Conservation (phyloP, 2,329 filamentous ascomycete species). For the Pyrenochaeta sp. region DNA sequence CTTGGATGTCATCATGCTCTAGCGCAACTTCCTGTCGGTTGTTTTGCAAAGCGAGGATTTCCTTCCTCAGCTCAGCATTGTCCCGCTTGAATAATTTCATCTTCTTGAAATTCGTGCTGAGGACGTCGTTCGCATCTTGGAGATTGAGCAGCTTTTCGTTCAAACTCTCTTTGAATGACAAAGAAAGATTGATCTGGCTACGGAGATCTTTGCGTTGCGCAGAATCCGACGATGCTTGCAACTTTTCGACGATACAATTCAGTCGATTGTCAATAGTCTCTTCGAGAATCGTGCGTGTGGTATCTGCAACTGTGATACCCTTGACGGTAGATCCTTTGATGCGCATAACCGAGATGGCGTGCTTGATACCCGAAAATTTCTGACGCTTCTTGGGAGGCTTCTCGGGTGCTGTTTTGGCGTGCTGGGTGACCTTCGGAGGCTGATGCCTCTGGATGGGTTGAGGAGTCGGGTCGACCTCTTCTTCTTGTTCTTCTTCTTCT, state of each 20-base stretch:
- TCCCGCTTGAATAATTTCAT: constrained; percentile 54
- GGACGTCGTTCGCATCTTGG: constrained; percentile 60
- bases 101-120: constrained; percentile 55
- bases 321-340: constrained; percentile 45
- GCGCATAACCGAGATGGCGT: constrained; percentile 46
- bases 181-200: constrained; percentile 56
- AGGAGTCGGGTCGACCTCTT: constrained; percentile 17
- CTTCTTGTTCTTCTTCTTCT: no score
- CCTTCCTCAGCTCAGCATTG: constrained; percentile 55
- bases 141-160: constrained; percentile 59
- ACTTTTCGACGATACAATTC: constrained; percentile 49
- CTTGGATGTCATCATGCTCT: constrained; percentile 58
- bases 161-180: constrained; percentile 57
- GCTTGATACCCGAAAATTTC: constrained; percentile 37
- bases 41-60: constrained; percentile 57
- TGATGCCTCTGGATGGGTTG: constrained; percentile 13
- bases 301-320: constrained; percentile 60
- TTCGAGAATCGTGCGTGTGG: constrained; percentile 59
- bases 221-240: constrained; percentile 50
- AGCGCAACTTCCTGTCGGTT: constrained; percentile 59
- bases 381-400: constrained; percentile 38
- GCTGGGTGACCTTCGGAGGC: constrained; percentile 20
- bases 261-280: constrained; percentile 58
- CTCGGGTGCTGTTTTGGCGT: constrained; percentile 19
- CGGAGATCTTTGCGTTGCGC: constrained; percentile 49